Evolutionary conservation across 2,329 filamentous ascomycete species (phyloP).

Genomic region (Bertia moriformis): DNA sequence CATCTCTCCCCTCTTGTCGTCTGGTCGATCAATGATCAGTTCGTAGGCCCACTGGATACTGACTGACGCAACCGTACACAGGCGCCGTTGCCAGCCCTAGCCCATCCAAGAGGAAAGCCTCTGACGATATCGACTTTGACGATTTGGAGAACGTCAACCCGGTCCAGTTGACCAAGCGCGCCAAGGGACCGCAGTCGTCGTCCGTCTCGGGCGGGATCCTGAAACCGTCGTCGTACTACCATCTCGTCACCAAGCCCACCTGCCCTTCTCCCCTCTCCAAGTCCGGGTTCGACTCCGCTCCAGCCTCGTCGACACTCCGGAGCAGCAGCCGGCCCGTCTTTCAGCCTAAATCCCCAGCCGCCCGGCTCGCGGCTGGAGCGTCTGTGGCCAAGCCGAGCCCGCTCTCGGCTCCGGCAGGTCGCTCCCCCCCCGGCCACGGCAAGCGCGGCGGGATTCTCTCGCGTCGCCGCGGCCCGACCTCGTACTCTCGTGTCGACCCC

Average conservation of each 20-base stretch:
- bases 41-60: too few species aligned
- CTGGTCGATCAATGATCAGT: too few species aligned
- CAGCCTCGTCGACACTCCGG: conserved; percentile 15
- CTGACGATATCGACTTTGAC: conserved; percentile 29
- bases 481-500: conserved; percentile 57
- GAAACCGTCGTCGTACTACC: conserved; percentile 29
- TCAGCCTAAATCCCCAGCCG: conserved; percentile 1
- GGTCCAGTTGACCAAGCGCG: conserved; percentile 37
- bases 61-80: too few species aligned
- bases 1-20: too few species aligned
- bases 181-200: conserved; percentile 30
- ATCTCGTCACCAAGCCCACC: conserved; percentile 23
- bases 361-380: conserved; percentile 39
- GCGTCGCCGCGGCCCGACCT: conserved; percentile 49
- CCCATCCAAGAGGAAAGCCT: conserved; percentile 45
- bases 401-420: conserved; percentile 38
- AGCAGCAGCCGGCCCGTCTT: conserved; percentile 13
- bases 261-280: conserved; percentile 11
- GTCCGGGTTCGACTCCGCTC: conserved; percentile 10
- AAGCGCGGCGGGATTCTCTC: conserved; percentile 58
- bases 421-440: conserved; percentile 61
- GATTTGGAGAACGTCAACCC: conserved; percentile 52
- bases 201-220: conserved; percentile 27
- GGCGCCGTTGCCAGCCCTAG: too few species aligned
- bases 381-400: neutral